Evolutionary conservation across 2,329 filamentous ascomycete genomes (phyloP).

Genomic region (Cladosporium cucumerinum): DNA sequence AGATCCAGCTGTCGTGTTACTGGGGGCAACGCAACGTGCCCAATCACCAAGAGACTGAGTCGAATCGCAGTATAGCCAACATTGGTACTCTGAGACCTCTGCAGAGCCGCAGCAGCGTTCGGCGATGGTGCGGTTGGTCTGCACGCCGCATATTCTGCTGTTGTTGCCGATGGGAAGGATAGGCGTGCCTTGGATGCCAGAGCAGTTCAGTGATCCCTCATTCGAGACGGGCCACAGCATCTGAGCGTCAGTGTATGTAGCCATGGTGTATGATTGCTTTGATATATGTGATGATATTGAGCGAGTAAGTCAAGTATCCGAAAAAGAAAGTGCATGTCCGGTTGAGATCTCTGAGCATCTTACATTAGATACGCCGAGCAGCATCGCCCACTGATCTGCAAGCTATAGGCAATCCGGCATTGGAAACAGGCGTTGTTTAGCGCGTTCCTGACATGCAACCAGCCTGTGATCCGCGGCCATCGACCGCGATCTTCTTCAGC

Average conservation of each 20-base stretch:
- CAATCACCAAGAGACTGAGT: too few species aligned
- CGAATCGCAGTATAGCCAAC: slow-evolving; percentile 17
- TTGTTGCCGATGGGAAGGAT: neutral
- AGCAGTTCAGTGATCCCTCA: neutral
- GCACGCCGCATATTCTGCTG: neutral
- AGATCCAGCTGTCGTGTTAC: neutral
- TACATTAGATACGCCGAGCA: neutral
- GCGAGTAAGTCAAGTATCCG: too few species aligned
- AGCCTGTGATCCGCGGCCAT: neutral
- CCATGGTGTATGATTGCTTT: neutral
- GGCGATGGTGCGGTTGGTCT: neutral
- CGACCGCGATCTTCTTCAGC: neutral
- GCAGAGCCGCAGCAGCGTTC: slow-evolving; percentile 1
- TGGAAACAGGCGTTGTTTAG: neutral
- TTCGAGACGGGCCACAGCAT: neutral
- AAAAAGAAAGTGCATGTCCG: neutral
- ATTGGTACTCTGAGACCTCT: slow-evolving; percentile 16
- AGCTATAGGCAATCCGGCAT: neutral
- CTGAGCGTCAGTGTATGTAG: neutral
- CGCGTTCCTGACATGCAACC: neutral
- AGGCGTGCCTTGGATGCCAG: neutral
- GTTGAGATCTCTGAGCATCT: neutral
- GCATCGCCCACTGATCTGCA: neutral
- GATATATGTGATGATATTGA: neutral
- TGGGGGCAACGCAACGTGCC: too few species aligned